phyloP scores from a whole-genome alignment of 345 rosid genomes.

The Citrus unshiu region DNA sequence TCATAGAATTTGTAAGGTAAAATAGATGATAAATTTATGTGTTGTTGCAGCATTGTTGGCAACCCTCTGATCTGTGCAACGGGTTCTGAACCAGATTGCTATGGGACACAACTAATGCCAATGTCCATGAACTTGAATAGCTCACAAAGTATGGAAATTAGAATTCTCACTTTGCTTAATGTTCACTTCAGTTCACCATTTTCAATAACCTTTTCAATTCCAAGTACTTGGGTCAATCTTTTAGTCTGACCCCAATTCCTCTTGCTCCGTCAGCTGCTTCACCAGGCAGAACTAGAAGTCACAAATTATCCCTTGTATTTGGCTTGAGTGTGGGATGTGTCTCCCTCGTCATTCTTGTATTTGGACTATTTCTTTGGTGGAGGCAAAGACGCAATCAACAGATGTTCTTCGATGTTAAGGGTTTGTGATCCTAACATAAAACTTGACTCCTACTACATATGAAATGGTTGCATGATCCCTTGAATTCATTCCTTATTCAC shows the following conservation, averaged over 20 bases:
- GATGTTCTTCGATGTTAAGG: conserved; percentile 77
- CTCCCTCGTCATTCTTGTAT: conserved; percentile 57
- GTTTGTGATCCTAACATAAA: conserved; percentile 31
- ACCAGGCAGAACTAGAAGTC: conserved; percentile 44
- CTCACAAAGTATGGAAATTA: conserved; percentile 51
- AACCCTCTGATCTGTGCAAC: conserved; percentile 87
- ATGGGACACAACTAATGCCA: conserved; percentile 74
- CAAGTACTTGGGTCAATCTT: conserved; percentile 10
- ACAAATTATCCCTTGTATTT: conserved; percentile 69
- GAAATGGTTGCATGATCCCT: not conserved
- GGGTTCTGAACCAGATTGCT: conserved; percentile 88
- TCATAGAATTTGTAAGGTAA: not conserved
- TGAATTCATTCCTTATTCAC: not conserved
- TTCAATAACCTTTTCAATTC: not conserved
- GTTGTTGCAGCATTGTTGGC: conserved; percentile 68
- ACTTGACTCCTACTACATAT: conserved; percentile 13
- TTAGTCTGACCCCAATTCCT: conserved; percentile 13
- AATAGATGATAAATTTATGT: conserved; percentile 3
- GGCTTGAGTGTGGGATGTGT: conserved; percentile 63
- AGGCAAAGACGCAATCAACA: conserved; percentile 66
- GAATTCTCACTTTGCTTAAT: not conserved
- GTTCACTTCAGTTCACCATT: not conserved
- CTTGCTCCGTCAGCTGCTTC: conserved; percentile 31
- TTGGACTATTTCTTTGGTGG: conserved; percentile 82
- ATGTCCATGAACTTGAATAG: conserved; percentile 94